These are phyloP conservation scores for Saccharomycopsis microspora DNA, from an alignment of 805 yeast species.

Conservation along the genomic window DNA sequence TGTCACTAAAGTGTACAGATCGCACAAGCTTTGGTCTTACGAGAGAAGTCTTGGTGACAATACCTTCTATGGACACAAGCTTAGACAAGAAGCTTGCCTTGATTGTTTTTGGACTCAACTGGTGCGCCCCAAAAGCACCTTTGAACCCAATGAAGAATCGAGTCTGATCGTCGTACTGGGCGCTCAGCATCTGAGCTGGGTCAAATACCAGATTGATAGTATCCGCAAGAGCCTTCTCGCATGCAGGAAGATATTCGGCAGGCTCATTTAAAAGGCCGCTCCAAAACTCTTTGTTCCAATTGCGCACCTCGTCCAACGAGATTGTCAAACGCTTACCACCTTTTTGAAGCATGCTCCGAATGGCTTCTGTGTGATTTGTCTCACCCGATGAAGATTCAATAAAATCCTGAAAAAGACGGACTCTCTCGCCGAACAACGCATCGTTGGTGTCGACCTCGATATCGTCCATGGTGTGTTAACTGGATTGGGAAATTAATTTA, in stretches of 20 bases:
- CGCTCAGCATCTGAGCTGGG: conserved; percentile 39
- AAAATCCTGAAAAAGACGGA: conserved; percentile 81
- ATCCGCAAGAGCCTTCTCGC: conserved; percentile 77
- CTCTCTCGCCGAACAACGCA: conserved; percentile 65
- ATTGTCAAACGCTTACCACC: conserved; percentile 59
- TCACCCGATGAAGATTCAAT: conserved; percentile 34
- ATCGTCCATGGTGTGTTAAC: conserved; percentile 7
- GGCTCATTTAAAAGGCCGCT: conserved; percentile 64
- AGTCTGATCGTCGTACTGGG: conserved; percentile 46
- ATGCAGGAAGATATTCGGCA: conserved; percentile 79
- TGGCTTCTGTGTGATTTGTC: conserved; percentile 56
- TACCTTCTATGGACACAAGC: conserved; percentile 85
- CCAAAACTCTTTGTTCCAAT: conserved; percentile 73
- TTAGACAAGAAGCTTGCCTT: conserved; percentile 67
- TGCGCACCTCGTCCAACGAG: conserved; percentile 79
- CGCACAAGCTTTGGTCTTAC: conserved; percentile 87
- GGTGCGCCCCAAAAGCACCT: conserved; percentile 86
- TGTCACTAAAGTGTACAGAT: conserved; percentile 87
- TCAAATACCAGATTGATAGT: conserved; percentile 65
- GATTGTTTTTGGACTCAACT: conserved; percentile 80
- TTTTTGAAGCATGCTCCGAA: conserved; percentile 61
- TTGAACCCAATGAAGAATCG: conserved; percentile 68
- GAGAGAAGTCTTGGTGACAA: conserved; percentile 85
- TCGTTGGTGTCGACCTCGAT: conserved; percentile 19
- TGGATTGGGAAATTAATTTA: too few relatives aligned